A percentile compares a stretch with the other conserved stretches of the same genome.
These are phyloP conservation scores for Calonectria pauciramosa DNA, from an alignment of 2,329 filamentous ascomycete genomes.

Conservation along the genomic window DNA sequence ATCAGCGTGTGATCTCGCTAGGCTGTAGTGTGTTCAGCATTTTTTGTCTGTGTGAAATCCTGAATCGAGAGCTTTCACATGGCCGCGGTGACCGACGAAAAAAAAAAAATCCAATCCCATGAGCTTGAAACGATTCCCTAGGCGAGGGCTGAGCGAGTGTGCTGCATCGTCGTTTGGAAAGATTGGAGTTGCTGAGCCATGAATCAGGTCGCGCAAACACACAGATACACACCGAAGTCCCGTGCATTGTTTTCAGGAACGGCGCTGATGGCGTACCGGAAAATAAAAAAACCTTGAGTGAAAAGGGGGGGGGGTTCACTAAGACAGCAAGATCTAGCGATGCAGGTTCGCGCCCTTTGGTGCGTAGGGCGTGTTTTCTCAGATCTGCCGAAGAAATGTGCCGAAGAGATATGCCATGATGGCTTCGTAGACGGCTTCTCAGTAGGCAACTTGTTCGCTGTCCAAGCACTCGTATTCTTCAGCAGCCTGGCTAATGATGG, in stretches of 20 bases:
- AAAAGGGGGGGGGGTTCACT: neutral
- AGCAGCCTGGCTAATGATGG: neutral
- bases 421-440: neutral
- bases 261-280: neutral
- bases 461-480: neutral
- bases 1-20: constrained; percentile 5
- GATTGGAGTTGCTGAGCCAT: neutral
- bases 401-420: neutral
- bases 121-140: neutral
- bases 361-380: neutral
- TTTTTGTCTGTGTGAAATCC: neutral
- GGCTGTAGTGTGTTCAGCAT: neutral
- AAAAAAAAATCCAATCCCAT: neutral
- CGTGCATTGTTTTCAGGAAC: neutral
- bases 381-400: neutral
- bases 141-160: neutral
- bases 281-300: constrained; percentile 1
- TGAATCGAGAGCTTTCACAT: neutral
- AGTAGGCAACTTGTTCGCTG: neutral
- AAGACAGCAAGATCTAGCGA: neutral
- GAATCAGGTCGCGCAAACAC: neutral
- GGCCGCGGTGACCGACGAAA: neutral
- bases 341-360: neutral
- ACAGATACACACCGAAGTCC: constrained; percentile 5
- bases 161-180: neutral